phyloP scores from a whole-genome alignment of 2,329 filamentous ascomycete genomes.

The Pseudomassariella vexata region DNA sequence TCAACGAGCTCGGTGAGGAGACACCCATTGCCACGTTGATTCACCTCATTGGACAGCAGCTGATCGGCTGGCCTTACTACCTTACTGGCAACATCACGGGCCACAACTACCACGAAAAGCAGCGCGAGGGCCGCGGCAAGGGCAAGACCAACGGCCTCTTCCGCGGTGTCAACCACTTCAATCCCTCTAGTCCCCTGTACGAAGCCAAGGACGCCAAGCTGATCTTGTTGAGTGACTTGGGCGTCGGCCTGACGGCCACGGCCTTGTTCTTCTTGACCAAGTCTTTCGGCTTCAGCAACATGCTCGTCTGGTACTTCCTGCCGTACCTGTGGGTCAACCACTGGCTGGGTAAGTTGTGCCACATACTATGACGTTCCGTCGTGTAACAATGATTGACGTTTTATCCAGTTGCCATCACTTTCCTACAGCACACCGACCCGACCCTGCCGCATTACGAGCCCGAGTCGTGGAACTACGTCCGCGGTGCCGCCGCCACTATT shows the following conservation, averaged over 20 bases:
- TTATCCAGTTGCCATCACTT: constrained; percentile 87
- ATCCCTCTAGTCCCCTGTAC: constrained; percentile 80
- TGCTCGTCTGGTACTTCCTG: constrained; percentile 89
- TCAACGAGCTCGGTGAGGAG: constrained; percentile 88
- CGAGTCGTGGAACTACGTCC: constrained; percentile 85
- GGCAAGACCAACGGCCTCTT: constrained; percentile 83
- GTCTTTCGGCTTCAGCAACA: constrained; percentile 77
- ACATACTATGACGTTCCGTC: not conserved
- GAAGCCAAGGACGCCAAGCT: constrained; percentile 86
- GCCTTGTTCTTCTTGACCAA: constrained; percentile 64
- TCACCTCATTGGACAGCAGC: constrained; percentile 76
- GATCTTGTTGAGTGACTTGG: constrained; percentile 82
- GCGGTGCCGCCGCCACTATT: constrained; percentile 90
- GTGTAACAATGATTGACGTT: not conserved
- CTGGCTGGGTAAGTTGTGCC: constrained; percentile 76
- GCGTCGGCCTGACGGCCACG: constrained; percentile 58
- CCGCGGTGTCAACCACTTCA: constrained; percentile 90
- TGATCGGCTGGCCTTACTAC: constrained; percentile 91
- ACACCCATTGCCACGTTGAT: constrained; percentile 77
- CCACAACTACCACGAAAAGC: constrained; percentile 88
- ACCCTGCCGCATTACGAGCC: constrained; percentile 86
- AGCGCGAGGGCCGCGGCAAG: constrained; percentile 86
- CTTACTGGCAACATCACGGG: constrained; percentile 88
- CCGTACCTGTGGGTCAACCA: constrained; percentile 98
- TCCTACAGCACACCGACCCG: constrained; percentile 94